phyloP scores from a whole-genome alignment of 1,139 yeast species.

The Debaryomyces sp. region DNA sequence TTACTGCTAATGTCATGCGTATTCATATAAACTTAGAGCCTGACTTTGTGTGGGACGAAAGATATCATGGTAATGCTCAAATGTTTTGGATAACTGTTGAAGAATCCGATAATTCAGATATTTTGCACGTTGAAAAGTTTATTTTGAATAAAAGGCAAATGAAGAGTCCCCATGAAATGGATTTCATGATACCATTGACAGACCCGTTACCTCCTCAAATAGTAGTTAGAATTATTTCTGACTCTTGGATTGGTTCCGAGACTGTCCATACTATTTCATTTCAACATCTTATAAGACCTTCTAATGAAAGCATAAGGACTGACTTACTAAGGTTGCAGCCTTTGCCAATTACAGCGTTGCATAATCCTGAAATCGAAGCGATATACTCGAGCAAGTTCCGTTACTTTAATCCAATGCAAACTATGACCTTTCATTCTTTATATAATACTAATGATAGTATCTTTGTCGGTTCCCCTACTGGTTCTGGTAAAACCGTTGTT shows the following conservation, averaged over 20 bases:
- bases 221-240: constrained; percentile 76
- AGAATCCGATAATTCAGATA: constrained; percentile 72
- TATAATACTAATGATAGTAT: constrained; percentile 80
- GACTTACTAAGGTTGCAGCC: constrained; percentile 81
- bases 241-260: constrained; percentile 89
- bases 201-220: constrained; percentile 92
- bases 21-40: constrained; percentile 72
- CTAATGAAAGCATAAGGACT: constrained; percentile 83
- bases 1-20: constrained; percentile 84
- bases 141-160: constrained; percentile 64
- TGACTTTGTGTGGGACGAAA: constrained; percentile 83
- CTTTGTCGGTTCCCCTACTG: constrained; percentile 97
- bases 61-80: constrained; percentile 81
- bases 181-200: constrained; percentile 87
- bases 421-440: constrained; percentile 90
- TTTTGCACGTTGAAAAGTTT: constrained; percentile 82
- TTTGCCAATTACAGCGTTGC: constrained; percentile 79
- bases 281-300: constrained; percentile 87
- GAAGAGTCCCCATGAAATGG: constrained; percentile 68
- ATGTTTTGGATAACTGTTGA: constrained; percentile 93
- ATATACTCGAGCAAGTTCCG: constrained; percentile 70
- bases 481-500: constrained; percentile 97
- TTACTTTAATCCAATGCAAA: constrained; percentile 98
- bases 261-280: constrained; percentile 78
- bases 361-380: constrained; percentile 64